Conservation (phyloP, 768 basidiomycete species). For the Xanthoconium purpureum region DNA sequence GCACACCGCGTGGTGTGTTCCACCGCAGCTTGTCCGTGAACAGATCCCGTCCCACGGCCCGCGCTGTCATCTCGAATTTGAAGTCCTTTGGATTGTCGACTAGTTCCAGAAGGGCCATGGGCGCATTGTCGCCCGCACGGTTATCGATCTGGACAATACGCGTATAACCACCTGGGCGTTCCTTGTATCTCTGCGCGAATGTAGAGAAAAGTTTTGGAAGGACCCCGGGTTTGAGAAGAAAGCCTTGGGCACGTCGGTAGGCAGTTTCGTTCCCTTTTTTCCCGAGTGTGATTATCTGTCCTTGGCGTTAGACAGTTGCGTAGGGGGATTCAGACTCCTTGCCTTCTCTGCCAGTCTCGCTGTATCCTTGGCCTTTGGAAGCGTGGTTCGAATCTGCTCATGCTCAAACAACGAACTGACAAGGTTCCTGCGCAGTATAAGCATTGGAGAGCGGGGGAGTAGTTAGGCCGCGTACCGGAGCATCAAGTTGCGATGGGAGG, state of each 20-base stretch:
- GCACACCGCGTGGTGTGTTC: slow-evolving; percentile 42
- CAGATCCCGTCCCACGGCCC: slow-evolving; percentile 83
- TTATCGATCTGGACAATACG: slow-evolving; percentile 91
- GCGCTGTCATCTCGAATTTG: slow-evolving; percentile 83
- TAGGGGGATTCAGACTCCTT: background rate
- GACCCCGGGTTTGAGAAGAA: slow-evolving; percentile 69
- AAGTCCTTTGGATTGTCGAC: slow-evolving; percentile 92
- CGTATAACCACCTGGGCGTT: slow-evolving; percentile 91
- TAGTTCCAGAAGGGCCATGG: slow-evolving; percentile 87
- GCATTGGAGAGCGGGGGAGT: background rate
- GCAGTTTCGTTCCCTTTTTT: slow-evolving; percentile 77
- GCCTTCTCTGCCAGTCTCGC: slow-evolving; percentile 94
- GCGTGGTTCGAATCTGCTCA: slow-evolving; percentile 92
- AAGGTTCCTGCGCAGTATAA: slow-evolving; percentile 62
- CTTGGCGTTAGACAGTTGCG: slow-evolving; percentile 4
- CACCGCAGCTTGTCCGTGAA: slow-evolving; percentile 52
- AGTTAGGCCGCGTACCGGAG: slow-evolving; percentile 56
- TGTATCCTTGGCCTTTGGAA: slow-evolving; percentile 91
- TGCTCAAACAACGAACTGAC: slow-evolving; percentile 93
- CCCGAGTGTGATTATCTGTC: slow-evolving; percentile 85
- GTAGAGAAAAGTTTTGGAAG: slow-evolving; percentile 82
- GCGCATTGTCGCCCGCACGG: slow-evolving; percentile 89
- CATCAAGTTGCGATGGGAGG: slow-evolving; percentile 91
- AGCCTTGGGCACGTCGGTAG: slow-evolving; percentile 69
- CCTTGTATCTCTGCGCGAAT: slow-evolving; percentile 75